These are phyloP conservation scores for Prunus persica DNA, from an alignment of 306 rosid species.

Conservation along the genomic window DNA sequence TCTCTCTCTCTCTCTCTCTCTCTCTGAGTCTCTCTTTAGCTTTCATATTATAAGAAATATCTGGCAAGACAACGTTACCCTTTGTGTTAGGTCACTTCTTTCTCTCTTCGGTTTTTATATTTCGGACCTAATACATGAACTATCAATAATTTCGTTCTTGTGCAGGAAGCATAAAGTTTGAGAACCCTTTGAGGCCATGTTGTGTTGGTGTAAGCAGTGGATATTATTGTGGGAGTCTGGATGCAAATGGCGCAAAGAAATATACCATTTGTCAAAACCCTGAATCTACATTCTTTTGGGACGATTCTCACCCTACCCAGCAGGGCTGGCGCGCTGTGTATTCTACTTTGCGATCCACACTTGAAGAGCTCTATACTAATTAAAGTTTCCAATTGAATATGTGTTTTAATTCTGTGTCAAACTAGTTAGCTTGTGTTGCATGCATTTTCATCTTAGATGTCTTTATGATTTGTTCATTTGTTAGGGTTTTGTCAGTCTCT, in stretches of 20 bases:
- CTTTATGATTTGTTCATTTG: neutral
- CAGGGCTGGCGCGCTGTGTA: slow-evolving; percentile 82
- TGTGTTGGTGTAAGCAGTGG: slow-evolving; percentile 53
- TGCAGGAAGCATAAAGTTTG: slow-evolving; percentile 37
- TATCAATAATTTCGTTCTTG: neutral
- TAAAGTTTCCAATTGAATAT: neutral
- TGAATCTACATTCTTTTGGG: slow-evolving; percentile 79
- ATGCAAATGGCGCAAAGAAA: slow-evolving; percentile 41
- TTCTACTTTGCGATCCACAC: slow-evolving; percentile 34
- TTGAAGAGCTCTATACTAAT: slow-evolving; percentile 21
- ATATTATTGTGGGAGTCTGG: slow-evolving; percentile 64
- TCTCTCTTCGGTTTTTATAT: too few relatives aligned
- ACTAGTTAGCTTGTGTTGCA: neutral
- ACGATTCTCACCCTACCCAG: slow-evolving; percentile 67
- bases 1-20: neutral
- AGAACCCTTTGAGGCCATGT: slow-evolving; percentile 62
- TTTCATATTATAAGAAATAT: neutral
- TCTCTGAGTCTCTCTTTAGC: neutral
- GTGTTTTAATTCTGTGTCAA: neutral
- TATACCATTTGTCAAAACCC: slow-evolving; percentile 65
- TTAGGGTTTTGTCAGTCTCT: neutral
- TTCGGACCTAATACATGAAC: neutral
- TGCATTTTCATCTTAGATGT: neutral
- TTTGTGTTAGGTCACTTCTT: too few relatives aligned
- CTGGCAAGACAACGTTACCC: neutral